These are phyloP conservation scores for Colletotrichum sp. DNA, from an alignment of 2,329 filamentous ascomycete genomes.

Conservation along the genomic window DNA sequence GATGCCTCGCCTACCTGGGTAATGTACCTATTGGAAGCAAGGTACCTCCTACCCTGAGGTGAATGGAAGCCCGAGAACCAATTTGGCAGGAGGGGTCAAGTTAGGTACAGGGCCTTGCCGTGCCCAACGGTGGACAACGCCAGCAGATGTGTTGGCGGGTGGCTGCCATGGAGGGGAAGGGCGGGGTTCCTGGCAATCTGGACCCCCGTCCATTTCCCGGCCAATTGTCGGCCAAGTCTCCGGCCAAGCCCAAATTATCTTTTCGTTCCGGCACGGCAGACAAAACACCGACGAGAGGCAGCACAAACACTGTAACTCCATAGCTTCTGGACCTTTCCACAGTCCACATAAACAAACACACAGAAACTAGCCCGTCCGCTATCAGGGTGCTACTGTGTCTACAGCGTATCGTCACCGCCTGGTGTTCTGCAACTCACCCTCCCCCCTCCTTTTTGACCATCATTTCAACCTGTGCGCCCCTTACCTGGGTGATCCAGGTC, in stretches of 20 bases:
- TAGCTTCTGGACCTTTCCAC: conserved; percentile 17
- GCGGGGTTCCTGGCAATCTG: conserved; percentile 15
- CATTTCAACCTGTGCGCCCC: conserved; percentile 6
- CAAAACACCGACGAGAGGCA: background rate
- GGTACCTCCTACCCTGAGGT: background rate
- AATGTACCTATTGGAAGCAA: background rate
- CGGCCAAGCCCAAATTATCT: background rate
- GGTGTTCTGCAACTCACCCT: background rate
- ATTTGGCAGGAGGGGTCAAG: conserved; percentile 7
- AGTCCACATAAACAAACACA: background rate
- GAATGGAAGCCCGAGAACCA: background rate
- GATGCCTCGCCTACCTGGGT: background rate
- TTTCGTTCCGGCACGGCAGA: background rate
- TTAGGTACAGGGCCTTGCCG: background rate
- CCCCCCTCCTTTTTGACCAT: background rate
- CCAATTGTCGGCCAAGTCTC: conserved; percentile 14
- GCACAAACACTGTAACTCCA: background rate
- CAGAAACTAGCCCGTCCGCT: background rate
- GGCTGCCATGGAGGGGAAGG: background rate
- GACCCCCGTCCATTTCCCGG: background rate
- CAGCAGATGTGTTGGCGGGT: background rate
- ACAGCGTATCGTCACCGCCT: background rate
- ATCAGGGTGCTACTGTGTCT: background rate
- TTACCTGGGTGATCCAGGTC: conserved; percentile 11
- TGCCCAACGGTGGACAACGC: background rate